Percentiles rank a stretch among this genome's conserved stretches.
phyloP scores from a whole-genome alignment of 2,329 filamentous ascomycete genomes.

The Colletotrichum cuscutae region DNA sequence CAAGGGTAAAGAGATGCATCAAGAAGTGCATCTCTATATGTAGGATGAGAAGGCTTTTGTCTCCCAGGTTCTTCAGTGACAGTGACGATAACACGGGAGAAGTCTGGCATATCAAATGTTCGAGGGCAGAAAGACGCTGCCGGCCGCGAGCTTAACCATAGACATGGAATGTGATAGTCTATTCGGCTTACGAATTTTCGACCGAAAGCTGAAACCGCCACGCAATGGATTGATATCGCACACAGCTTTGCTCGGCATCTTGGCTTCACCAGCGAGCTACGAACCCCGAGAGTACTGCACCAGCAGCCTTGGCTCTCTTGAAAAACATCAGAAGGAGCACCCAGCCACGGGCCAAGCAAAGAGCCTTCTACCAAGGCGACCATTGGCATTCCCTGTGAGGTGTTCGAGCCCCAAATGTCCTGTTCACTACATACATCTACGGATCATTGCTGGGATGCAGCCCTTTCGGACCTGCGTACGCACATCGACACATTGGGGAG shows the following conservation, averaged over 20 bases:
- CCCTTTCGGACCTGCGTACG: conserved; percentile 1
- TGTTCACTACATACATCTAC: not conserved
- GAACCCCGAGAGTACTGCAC: not conserved
- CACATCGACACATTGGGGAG: conserved; percentile 4
- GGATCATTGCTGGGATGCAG: conserved; percentile 5
- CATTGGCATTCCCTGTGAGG: conserved; percentile 5
- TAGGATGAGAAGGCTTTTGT: not conserved
- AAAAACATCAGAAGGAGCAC: not conserved
- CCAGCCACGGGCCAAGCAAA: conserved; percentile 10
- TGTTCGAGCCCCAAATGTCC: conserved; percentile 8
- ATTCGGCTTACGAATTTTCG: not conserved
- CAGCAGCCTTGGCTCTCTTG: not conserved
- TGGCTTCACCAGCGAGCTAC: not conserved
- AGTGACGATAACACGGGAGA: not conserved
- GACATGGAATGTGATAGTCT: not conserved
- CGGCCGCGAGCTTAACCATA: not conserved
- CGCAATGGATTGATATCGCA: not conserved
- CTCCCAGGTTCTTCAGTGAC: not conserved
- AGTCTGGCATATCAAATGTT: not conserved
- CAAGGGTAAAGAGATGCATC: too few species aligned
- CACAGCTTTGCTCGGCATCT: not conserved
- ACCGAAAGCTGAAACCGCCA: not conserved
- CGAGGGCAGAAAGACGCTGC: not conserved
- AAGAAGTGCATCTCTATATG: not conserved
- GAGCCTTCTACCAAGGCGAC: not conserved